phyloP scores from a whole-genome alignment of 768 basidiomycete genomes.

The Suillus occidentalis region DNA sequence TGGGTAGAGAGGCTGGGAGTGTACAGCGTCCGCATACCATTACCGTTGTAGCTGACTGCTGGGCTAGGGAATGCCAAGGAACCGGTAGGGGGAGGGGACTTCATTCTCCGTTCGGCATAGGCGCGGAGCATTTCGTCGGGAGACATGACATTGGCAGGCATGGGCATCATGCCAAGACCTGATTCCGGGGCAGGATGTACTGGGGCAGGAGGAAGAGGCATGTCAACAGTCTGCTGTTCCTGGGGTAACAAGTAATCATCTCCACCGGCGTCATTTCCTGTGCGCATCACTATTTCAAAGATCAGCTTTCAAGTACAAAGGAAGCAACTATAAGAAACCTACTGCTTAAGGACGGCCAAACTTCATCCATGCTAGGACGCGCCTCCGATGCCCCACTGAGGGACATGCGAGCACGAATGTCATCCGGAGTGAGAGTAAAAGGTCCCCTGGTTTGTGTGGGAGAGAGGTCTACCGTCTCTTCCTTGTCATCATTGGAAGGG shows the following conservation, averaged over 20 bases:
- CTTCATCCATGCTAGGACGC: conserved; percentile 49
- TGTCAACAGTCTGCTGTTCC: conserved; percentile 17
- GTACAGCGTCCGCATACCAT: conserved; percentile 32
- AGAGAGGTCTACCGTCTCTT: conserved; percentile 34
- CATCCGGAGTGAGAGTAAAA: conserved; percentile 52
- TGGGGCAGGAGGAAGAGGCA: conserved; percentile 36
- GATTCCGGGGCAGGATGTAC: conserved; percentile 33
- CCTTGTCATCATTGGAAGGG: conserved; percentile 33
- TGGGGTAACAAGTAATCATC: conserved; percentile 49
- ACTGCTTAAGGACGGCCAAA: conserved; percentile 71
- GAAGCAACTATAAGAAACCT: conserved; percentile 26
- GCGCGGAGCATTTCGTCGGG: conserved; percentile 80
- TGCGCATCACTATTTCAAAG: conserved; percentile 65
- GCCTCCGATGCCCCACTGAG: conserved; percentile 31
- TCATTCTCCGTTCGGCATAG: conserved; percentile 53
- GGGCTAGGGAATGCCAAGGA: conserved; percentile 32
- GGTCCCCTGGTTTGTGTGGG: conserved; percentile 46
- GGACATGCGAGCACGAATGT: conserved; percentile 56
- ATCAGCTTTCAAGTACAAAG: conserved; percentile 10
- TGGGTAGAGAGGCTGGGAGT: conserved; percentile 15
- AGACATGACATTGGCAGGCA: conserved; percentile 45
- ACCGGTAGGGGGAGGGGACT: conserved; percentile 33
- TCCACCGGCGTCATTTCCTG: conserved; percentile 37
- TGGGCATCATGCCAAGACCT: conserved; percentile 40
- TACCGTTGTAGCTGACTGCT: conserved; percentile 22